These are phyloP conservation scores for Aspergillus sp. DNA, from an alignment of 2,329 filamentous ascomycete genomes.

Conservation along the genomic window DNA sequence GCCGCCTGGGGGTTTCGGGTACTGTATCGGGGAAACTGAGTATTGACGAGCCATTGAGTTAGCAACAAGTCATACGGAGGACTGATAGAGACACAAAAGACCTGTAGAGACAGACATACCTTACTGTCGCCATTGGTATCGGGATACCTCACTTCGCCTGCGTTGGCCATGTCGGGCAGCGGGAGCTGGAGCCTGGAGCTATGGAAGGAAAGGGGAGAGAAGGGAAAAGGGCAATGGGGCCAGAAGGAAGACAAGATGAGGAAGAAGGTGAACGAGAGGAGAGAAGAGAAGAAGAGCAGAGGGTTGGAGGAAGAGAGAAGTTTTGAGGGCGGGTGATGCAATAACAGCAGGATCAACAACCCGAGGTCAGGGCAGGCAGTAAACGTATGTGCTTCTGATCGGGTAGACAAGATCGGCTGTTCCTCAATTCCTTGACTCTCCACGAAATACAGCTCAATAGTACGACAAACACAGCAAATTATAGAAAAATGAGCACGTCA, in stretches of 20 bases:
- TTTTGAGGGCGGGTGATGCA: background rate
- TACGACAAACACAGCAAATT: too few relatives aligned
- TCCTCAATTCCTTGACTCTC: too few relatives aligned
- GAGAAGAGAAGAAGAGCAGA: background rate
- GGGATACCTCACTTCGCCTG: constrained; percentile 30
- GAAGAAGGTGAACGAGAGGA: background rate
- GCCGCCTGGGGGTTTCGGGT: constrained; percentile 3
- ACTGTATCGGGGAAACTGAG: constrained; percentile 1
- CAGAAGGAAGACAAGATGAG: background rate
- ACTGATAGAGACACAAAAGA: constrained; percentile 1
- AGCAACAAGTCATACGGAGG: constrained; percentile 5
- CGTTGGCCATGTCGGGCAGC: background rate
- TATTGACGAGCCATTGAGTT: constrained; percentile 9
- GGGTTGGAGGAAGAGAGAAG: background rate
- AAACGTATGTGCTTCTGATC: too few relatives aligned
- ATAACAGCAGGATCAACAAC: background rate
- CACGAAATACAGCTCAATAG: too few relatives aligned
- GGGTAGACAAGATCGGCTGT: too few relatives aligned
- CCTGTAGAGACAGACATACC: constrained; percentile 16
- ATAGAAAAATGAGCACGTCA: too few relatives aligned
- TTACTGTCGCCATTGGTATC: constrained; percentile 30
- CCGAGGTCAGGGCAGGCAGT: background rate
- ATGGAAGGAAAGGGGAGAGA: background rate
- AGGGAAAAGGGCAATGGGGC: background rate
- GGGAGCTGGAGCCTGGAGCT: background rate